phyloP scores from a whole-genome alignment of 2,329 filamentous ascomycete genomes.

The Scleromitrula shiraiana region DNA sequence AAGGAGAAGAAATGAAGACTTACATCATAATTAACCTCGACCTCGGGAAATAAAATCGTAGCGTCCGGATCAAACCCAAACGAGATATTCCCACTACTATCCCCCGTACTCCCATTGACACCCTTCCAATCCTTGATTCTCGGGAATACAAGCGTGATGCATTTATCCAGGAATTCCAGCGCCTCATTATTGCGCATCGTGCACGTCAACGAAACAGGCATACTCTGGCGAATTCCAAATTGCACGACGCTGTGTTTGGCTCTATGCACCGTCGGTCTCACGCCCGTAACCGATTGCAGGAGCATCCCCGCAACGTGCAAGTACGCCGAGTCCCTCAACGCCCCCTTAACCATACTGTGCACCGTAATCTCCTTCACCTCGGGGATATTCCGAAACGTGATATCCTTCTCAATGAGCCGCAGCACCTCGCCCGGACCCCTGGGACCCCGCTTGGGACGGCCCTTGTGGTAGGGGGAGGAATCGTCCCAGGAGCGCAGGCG shows the following conservation, averaged over 20 bases:
- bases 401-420: constrained; percentile 61
- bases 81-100: constrained; percentile 77
- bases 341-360: constrained; percentile 62
- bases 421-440: constrained; percentile 64
- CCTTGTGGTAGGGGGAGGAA: constrained; percentile 89
- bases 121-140: constrained; percentile 95
- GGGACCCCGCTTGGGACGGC: constrained; percentile 75
- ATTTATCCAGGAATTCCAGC: constrained; percentile 84
- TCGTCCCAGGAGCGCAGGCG: constrained; percentile 81
- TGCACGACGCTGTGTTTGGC: constrained; percentile 63
- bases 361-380: constrained; percentile 73
- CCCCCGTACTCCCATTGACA: constrained; percentile 61
- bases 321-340: constrained; percentile 62
- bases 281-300: constrained; percentile 77
- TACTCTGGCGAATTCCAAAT: constrained; percentile 66
- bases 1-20: constrained; percentile 33
- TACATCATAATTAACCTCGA: constrained; percentile 92
- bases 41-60: constrained; percentile 81
- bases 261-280: constrained; percentile 61
- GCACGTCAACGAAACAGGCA: constrained; percentile 67
- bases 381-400: constrained; percentile 80
- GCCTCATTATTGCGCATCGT: constrained; percentile 73
- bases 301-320: constrained; percentile 79
- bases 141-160: constrained; percentile 83
- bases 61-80: constrained; percentile 72